Base-by-base conservation (phyloP, 2,329 filamentous ascomycete species). In the Aspergillus pseudonomiae region DNA sequence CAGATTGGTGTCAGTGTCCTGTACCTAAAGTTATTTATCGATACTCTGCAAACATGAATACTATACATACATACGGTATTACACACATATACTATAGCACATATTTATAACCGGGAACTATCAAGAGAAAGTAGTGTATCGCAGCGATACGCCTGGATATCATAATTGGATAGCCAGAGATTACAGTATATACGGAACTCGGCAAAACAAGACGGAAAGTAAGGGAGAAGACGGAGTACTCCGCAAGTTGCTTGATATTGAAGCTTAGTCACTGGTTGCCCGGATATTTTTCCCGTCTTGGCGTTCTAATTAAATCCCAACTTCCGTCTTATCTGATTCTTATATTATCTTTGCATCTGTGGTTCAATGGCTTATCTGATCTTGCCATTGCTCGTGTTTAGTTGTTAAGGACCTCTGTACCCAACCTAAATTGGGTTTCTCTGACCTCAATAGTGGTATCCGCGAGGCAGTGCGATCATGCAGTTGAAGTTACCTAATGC, bases 401-500 rank as follows among this genome's bases (percentile, higher is more conserved):
- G 39, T 41, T 2, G 11, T 48, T 6, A 48, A 19, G 24, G 24
- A 26, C 4, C 26, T 30, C 19, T 26, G 12, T 19, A n/a, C 16
- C 16, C 39, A 41, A n/a, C 16, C 19, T n/a, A 19, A n/a, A n/a
- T 7, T n/a, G n/a, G 39, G 39, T 3, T 41, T 41, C 16, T n/a
- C 19, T 10, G 39, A 41, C 2, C 39, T n/a, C 6, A 19, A 41
- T 41, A 41, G 39, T 6, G 39, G 39, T n/a, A n/a, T 41, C 16
- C 2, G 16, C 39, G 39, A n/a, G 7, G 19, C 16, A 41, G 39
- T 3, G 26, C n/a, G 52, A 36, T 54, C n/a, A 54, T 54, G 52
- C 52, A 54, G 30, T 24, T 54, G 30, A 54, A 54, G 24, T 30
- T 50, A 10, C 69, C 82, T 5, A 36, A 54, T 54, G 30, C 52